These are phyloP conservation scores for Acorus calamus DNA, from an alignment of 106 monocot genomes.

Conservation along the genomic window DNA sequence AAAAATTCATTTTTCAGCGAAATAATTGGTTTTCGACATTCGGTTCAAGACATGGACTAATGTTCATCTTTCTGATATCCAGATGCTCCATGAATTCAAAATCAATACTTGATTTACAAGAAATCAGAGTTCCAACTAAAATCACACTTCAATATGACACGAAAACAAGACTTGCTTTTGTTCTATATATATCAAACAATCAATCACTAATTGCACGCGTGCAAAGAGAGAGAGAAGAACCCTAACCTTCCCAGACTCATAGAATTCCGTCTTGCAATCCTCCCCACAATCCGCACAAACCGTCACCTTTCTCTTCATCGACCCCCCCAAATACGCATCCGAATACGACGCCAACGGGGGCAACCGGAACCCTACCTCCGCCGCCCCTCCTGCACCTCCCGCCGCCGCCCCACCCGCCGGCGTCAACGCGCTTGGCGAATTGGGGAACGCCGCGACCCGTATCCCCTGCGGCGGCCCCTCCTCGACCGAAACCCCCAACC, in stretches of 20 bases:
- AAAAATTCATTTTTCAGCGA: too few relatives aligned
- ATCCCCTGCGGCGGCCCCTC: constrained; percentile 31
- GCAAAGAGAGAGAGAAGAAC: neutral
- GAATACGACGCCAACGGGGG: constrained; percentile 65
- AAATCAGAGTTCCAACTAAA: too few relatives aligned
- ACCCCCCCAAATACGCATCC: constrained; percentile 48
- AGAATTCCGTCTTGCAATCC: constrained; percentile 10
- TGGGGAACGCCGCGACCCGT: constrained; percentile 33
- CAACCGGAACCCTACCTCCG: constrained; percentile 34
- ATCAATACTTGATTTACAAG: too few relatives aligned
- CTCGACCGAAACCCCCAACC: constrained; percentile 19
- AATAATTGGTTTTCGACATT: too few relatives aligned
- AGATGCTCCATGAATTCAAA: too few relatives aligned
- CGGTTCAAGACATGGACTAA: too few relatives aligned
- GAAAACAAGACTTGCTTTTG: too few relatives aligned
- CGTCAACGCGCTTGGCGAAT: constrained; percentile 1
- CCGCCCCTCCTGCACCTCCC: constrained; percentile 2
- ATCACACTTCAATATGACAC: too few relatives aligned
- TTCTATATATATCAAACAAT: too few relatives aligned
- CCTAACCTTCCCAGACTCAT: constrained; percentile 38
- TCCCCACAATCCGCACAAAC: constrained; percentile 50
- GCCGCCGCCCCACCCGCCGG: neutral
- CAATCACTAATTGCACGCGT: neutral
- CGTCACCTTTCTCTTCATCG: constrained; percentile 9
- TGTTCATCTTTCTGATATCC: too few relatives aligned